phyloP scores from a whole-genome alignment of 2,329 filamentous ascomycete genomes.

The Calonectria henricotiae region DNA sequence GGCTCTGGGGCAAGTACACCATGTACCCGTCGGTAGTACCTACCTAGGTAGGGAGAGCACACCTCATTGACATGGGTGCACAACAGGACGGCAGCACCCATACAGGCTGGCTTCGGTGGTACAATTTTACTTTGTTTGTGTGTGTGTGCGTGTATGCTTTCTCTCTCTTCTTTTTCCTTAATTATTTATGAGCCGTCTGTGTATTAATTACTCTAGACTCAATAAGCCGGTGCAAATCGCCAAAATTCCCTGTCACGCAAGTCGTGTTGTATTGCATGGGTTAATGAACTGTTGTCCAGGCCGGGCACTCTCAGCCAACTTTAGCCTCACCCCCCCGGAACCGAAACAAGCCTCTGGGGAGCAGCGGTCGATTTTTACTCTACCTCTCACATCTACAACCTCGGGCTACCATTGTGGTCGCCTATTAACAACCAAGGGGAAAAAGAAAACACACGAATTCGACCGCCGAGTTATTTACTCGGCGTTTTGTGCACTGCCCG shows the following conservation, averaged over 20 bases:
- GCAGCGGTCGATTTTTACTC: constrained; percentile 5
- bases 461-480: constrained; percentile 19
- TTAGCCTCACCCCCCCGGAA: constrained; percentile 26
- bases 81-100: constrained; percentile 12
- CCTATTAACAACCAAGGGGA: not conserved
- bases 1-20: constrained; percentile 26
- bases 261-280: constrained; percentile 3
- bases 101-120: not conserved
- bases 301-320: constrained; percentile 17
- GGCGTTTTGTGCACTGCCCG: constrained; percentile 31
- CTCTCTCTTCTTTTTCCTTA: not conserved
- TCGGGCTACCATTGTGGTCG: constrained; percentile 3
- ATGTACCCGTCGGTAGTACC: not conserved
- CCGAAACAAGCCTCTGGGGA: constrained; percentile 30
- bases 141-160: too few relatives aligned
- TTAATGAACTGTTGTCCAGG: constrained; percentile 2
- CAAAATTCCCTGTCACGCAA: constrained; percentile 12
- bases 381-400: constrained; percentile 23
- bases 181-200: not conserved
- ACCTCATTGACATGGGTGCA: constrained; percentile 18
- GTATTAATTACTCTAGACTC: not conserved
- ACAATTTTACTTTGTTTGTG: not conserved
- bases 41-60: not conserved
- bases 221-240: constrained; percentile 1
- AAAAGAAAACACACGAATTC: constrained; percentile 5